Base-by-base conservation (phyloP, 768 basidiomycete species). In the Mycena venus region DNA sequence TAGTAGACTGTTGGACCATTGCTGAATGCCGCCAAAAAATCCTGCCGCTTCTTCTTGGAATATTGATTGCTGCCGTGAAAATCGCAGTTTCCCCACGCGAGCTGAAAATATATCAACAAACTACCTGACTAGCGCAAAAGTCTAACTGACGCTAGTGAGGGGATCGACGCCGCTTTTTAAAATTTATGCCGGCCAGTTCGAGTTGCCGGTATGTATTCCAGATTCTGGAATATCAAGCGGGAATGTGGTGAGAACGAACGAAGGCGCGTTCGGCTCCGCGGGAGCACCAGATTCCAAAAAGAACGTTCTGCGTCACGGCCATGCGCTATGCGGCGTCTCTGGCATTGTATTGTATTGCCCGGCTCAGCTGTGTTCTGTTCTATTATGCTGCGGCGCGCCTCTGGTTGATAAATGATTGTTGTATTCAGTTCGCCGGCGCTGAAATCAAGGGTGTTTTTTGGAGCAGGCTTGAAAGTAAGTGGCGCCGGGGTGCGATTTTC, bases 251-350 rank as follows among this genome's bases (percentile, higher is more conserved):
- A 27, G 12, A 23, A 25, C 14, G 6, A 34, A n/a, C 7, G 12
- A 32, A 8, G 25, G 17, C 15, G 21, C 53, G 53, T 42, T 68
- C 67, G 67, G 67, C 42, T 59, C 67, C 67, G 67, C 56, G 67
- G 63, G 51, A 11, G 6, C 63, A 38, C 36, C 36, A 42, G 12
- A 32, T 55, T 55, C 53, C 29, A 31, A n/a, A 60, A 23, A 38
- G 58, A 38, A 60, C 7, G 34, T 60, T 60, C 58, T 60, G 12
- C 23, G 12, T 36, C 23, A 3, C 19, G 23, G 34, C 58, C 58
- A 60, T 38, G 58, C 58, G 36, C 36, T 60, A n/a, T 23, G 23
- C 58, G n/a, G 31, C 36, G 14, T 25, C 29, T 27, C 17, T 17
- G 36, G 8, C 14, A 38, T 38, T 38, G 36, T 38, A 38, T 38